A percentile compares a stretch with the other conserved stretches of the same genome.
Evolutionary conservation across 331 rosid genomes (phyloP).

Genomic region (Rhamnella rubrinervis): DNA sequence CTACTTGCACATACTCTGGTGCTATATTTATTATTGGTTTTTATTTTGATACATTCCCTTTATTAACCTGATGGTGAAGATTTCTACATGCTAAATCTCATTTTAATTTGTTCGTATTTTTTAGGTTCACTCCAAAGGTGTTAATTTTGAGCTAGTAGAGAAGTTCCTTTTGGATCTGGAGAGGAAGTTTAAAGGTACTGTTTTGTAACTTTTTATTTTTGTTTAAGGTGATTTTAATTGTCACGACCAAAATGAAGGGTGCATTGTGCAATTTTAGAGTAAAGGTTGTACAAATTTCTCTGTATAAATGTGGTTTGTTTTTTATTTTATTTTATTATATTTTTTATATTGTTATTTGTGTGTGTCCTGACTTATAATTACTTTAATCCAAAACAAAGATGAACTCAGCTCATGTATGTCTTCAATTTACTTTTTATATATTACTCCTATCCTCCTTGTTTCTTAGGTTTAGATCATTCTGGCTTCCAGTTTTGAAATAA

Average conservation of each 20-base stretch:
- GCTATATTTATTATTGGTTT: too few relatives aligned
- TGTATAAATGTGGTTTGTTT: background rate
- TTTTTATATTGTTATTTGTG: background rate
- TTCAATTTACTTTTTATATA: background rate
- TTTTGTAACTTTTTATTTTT: slow-evolving; percentile 11
- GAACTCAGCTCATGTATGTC: background rate
- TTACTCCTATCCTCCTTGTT: background rate
- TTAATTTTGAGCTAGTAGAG: slow-evolving; percentile 61
- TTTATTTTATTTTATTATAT: background rate
- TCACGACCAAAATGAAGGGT: background rate
- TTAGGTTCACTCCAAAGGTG: slow-evolving; percentile 91
- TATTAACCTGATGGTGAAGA: too few relatives aligned
- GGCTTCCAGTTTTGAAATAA: background rate
- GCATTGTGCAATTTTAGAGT: background rate
- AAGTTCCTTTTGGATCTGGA: slow-evolving; percentile 59
- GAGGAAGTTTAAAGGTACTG: slow-evolving; percentile 63
- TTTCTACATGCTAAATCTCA: background rate
- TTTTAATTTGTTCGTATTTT: background rate
- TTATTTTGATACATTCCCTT: too few relatives aligned
- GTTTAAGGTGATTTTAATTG: slow-evolving; percentile 11
- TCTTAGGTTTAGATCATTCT: background rate
- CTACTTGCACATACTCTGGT: background rate
- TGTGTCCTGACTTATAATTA: background rate
- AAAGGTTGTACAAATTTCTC: background rate
- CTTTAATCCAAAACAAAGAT: background rate